Conservation (phyloP, 164 flowering plant genomes). For the Malania oleifera region DNA sequence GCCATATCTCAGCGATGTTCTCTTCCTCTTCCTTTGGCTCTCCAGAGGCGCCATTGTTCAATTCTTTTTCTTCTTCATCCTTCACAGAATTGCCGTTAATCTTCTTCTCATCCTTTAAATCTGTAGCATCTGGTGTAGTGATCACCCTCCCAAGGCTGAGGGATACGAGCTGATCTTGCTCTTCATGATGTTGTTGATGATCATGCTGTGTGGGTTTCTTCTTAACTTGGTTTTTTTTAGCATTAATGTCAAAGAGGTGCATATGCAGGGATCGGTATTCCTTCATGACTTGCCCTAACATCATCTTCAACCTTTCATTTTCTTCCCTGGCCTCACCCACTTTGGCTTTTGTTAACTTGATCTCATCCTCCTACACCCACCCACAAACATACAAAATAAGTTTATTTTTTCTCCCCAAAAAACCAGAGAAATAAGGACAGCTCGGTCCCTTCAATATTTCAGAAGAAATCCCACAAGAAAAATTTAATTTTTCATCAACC, state of each 20-base stretch:
- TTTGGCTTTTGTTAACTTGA: conserved; percentile 58
- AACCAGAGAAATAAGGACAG: too few relatives aligned
- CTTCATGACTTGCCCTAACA: conserved; percentile 39
- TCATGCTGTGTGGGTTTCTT: conserved; percentile 14
- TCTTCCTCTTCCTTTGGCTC: conserved; percentile 40
- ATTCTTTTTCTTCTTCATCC: conserved; percentile 17
- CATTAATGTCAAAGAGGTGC: conserved; percentile 34
- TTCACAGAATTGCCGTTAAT: conserved; percentile 9
- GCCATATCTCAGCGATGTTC: conserved; percentile 35
- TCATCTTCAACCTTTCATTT: conserved; percentile 55
- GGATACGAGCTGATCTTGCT: conserved; percentile 49
- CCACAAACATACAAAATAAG: too few relatives aligned
- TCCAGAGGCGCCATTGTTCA: conserved; percentile 33
- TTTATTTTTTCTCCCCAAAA: too few relatives aligned
- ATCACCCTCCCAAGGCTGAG: conserved; percentile 65
- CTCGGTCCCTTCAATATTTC: too few relatives aligned
- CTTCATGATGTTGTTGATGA: conserved; percentile 27
- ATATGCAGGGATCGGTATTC: conserved; percentile 59
- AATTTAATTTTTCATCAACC: too few relatives aligned
- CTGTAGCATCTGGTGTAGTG: too few relatives aligned
- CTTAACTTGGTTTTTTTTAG: conserved; percentile 32
- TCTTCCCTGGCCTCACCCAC: conserved; percentile 72
- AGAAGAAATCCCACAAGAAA: not conserved
- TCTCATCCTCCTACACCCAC: conserved; percentile 46
- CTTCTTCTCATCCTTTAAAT: conserved; percentile 28